Base-by-base conservation (phyloP, 1,139 yeast genomes). In the Lodderomyces theae region DNA sequence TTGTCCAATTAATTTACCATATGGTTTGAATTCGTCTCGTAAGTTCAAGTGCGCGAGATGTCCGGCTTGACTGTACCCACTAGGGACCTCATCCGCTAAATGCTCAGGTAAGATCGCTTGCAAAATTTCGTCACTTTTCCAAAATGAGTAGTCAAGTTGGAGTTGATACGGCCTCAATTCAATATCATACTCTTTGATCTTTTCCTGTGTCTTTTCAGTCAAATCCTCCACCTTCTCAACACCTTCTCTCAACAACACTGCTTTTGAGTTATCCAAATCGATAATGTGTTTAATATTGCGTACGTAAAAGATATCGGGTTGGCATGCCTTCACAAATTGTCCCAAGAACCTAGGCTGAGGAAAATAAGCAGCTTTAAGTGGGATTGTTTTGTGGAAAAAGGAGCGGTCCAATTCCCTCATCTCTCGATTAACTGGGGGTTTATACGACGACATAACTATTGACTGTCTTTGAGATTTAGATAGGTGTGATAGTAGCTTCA, bases 1-100 rank as follows among this genome's bases (percentile, higher is more conserved):
- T 58, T 89, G 88, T 0, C 98, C 99, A 46, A 94, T 92, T 22
- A 94, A 60, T 3, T 66, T 51, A 37, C 87, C 90, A 57, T 74
- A 92, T 1, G 95, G 95, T 56, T 89, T 81, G 62, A 83, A 92
- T 54, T 87, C 95, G 34, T 83, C 86, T 35, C 92, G 72, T 37
- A 94, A 64, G 54, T 94, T 94, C 54, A 94, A 63, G 61, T 94
- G 99, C 0, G 98, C 98, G 41, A 94, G 79, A 63, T 94, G 98
- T 0, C 99, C 99, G 0, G 95, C 95, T 39, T 83, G 81, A 1
- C 98, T 87, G 60, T 86, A 94, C 0, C 97, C 95, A 1, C 92
- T 74, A 0, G 98, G 99, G 5, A 86, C 71, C 43, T 88, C 96
- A 34, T 77, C 82, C 13, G 79, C 64, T 17, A 82, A 64, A 15